A percentile compares a stretch with the other conserved stretches of the same genome.
These are phyloP conservation scores for Rauvolfia tetraphylla DNA, from an alignment of 257 asterid genomes.

Conservation along the genomic window DNA sequence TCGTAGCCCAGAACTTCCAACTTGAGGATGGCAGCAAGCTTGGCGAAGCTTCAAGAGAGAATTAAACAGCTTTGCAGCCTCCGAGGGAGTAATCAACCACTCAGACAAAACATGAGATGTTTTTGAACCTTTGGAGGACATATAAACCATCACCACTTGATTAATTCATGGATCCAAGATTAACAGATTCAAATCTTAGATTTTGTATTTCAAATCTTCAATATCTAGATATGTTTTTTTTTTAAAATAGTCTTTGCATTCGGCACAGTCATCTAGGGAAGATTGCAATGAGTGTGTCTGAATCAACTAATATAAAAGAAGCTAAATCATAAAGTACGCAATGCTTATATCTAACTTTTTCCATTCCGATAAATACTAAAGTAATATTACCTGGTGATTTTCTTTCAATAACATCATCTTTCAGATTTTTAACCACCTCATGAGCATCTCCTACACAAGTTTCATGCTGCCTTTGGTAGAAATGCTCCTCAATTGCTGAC, in stretches of 20 bases:
- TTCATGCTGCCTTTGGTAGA: conserved; percentile 90
- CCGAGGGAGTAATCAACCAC: conserved; percentile 59
- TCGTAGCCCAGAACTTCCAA: conserved; percentile 96
- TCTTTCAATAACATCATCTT: conserved; percentile 48
- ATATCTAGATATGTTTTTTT: not conserved
- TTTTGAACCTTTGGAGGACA: conserved; percentile 40
- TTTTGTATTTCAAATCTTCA: not conserved
- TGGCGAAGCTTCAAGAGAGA: conserved; percentile 98
- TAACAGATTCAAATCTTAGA: not conserved
- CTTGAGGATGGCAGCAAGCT: conserved; percentile 99
- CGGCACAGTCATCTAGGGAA: not conserved
- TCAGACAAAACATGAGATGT: conserved; percentile 41
- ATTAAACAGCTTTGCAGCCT: conserved; percentile 89
- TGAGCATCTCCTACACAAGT: conserved; percentile 89
- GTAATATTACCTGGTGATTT: conserved; percentile 45
- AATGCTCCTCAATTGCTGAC: conserved; percentile 88
- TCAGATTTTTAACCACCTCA: conserved; percentile 71
- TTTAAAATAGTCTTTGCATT: not conserved
- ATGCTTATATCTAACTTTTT: not conserved
- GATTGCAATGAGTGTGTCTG: too few relatives aligned
- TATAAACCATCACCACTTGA: not conserved
- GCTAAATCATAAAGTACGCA: not conserved
- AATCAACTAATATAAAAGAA: not conserved
- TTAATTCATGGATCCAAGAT: not conserved
- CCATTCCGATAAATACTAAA: not conserved